Evolutionary conservation across 768 basidiomycete species (phyloP), one percentile per base, ranked within the genome.

Genomic region (Clathrus columnatus): DNA sequence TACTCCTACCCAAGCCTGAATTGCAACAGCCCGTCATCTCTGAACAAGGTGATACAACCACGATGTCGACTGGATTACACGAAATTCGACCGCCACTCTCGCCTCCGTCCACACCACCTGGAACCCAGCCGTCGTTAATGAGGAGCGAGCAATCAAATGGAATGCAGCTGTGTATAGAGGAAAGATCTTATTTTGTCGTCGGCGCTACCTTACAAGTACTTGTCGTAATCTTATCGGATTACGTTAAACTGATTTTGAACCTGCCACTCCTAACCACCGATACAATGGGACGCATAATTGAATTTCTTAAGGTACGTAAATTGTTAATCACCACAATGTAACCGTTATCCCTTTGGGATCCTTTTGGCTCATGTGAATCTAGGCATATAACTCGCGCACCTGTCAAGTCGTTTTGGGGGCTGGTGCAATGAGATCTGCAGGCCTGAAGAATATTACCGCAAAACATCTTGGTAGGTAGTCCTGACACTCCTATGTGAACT

Each of bases 351-450:
- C 8, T 17, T 30, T n/a, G 24, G 28, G 28, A 26, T 50, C 20
- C 28, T 24, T 4, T 30, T 20, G 49, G 28, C 28, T 43, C n/a
- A 46, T 7, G 53, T 20, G 23, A 21, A n/a, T 4, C 10, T 52
- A 76, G 73, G 86, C 93, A 24, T 98, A 95, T 75, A 99, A 99
- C 68, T 98, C 95, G 27, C 75, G 96, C 61, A 95, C 92, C 1
- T 99, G 96, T 69, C 96, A 98, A 67, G 94, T 98, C 45, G 96
- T 99, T 0, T 76, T 99, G 7, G 96, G 96, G 2, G 96, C 96
- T 7, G 96, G 96, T 14, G 96, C 96, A n/a, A 97, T 98, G 94
- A 78, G 93, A 43, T 93, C 91, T 17, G 96, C 96, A 18, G 96
- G 96, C 5, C 71, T 99, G 63, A 97, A 91, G 71, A 95, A 98